Conservation (phyloP, 2,329 filamentous ascomycete genomes). For the Nigrospora oryzae region DNA sequence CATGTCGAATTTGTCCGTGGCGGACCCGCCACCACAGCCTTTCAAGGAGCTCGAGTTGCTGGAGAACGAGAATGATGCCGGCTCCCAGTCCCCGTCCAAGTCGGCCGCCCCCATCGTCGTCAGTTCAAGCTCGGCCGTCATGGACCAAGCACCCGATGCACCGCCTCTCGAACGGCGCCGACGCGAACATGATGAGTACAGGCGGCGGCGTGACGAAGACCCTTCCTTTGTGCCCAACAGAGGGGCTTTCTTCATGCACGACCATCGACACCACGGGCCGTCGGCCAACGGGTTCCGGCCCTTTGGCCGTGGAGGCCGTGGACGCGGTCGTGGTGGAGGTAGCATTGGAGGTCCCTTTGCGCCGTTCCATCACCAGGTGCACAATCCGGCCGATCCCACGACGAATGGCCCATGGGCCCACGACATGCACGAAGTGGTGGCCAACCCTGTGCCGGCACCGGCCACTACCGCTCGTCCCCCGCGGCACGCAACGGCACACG, state of each 20-base stretch:
- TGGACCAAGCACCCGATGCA: conserved; percentile 41
- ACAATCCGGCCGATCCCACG: conserved; percentile 48
- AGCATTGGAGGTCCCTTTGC: conserved; percentile 48
- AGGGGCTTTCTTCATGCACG: conserved; percentile 95
- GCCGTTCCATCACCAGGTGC: conserved; percentile 39
- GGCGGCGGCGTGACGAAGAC: conserved; percentile 78
- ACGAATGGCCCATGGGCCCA: conserved; percentile 80
- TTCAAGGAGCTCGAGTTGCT: conserved; percentile 31
- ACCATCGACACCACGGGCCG: conserved; percentile 73
- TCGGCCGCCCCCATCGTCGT: conserved; percentile 43
- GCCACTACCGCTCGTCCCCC: conserved; percentile 21
- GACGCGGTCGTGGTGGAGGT: conserved; percentile 52
- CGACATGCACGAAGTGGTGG: conserved; percentile 79
- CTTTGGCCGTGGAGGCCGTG: conserved; percentile 58
- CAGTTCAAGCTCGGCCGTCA: conserved; percentile 38
- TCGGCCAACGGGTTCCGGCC: conserved; percentile 70
- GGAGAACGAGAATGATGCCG: conserved; percentile 34
- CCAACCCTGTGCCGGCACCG: conserved; percentile 25
- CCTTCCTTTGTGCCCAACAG: conserved; percentile 91
- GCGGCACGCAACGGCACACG: conserved; percentile 24
- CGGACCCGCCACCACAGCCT: conserved; percentile 23
- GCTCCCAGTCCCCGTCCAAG: conserved; percentile 25
- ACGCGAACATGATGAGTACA: conserved; percentile 85
- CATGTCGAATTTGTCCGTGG: conserved; percentile 41
- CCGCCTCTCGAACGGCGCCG: conserved; percentile 61